These are phyloP conservation scores for Favolaschia claudopus DNA, from an alignment of 768 basidiomycete genomes.

Conservation along the genomic window DNA sequence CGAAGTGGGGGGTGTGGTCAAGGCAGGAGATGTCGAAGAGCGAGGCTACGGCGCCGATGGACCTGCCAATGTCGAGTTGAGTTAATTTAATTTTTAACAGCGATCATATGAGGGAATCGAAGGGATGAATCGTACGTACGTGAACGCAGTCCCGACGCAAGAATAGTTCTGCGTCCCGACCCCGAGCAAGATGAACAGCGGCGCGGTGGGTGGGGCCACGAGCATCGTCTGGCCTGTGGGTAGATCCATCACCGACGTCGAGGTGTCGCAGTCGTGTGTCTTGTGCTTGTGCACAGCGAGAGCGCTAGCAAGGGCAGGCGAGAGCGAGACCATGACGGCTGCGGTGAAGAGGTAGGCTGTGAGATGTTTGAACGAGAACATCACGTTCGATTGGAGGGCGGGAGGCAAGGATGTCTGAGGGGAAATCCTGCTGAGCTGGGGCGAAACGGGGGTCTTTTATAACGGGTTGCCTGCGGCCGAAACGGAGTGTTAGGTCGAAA, in stretches of 20 bases:
- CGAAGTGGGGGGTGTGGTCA: slow-evolving; percentile 23
- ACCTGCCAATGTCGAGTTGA: slow-evolving; percentile 43
- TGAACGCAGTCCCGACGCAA: slow-evolving; percentile 51
- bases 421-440: no score
- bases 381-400: no score
- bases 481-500: no score
- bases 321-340: no score
- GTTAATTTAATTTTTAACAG: no score
- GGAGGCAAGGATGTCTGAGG: no score
- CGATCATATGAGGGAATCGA: not conserved
- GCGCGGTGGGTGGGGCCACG: slow-evolving; percentile 40
- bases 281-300: not conserved
- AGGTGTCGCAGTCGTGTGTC: slow-evolving; percentile 37
- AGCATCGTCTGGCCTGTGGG: slow-evolving; percentile 43
- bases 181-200: slow-evolving; percentile 51
- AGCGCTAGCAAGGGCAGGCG: no score
- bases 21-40: slow-evolving; percentile 65
- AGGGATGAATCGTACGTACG: slow-evolving; percentile 41
- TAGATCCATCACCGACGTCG: slow-evolving; percentile 33
- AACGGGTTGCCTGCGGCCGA: no score
- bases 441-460: no score
- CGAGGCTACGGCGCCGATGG: slow-evolving; percentile 56
- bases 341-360: no score
- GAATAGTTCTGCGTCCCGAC: slow-evolving; percentile 67
- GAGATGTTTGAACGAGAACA: no score